Conservation (phyloP, 179 eudicot genomes). For the Silene noctiflora region DNA sequence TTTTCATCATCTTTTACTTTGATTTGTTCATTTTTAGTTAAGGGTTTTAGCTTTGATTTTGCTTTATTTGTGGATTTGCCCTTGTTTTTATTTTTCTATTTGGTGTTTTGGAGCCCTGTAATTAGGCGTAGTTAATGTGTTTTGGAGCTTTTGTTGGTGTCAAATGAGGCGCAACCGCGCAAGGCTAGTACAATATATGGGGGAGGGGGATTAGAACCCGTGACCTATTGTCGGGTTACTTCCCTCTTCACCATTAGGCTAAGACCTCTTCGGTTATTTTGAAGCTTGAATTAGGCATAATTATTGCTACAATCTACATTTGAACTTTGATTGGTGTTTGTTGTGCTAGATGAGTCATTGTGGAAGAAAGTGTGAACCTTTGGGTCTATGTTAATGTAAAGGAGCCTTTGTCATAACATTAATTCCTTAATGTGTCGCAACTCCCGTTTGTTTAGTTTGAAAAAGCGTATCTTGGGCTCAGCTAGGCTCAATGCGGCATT, state of each 20-base stretch:
- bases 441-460: background rate
- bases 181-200: too few species aligned
- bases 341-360: conserved; percentile 1
- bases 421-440: background rate
- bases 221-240: too few species aligned
- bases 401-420: background rate
- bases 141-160: background rate
- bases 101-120: background rate
- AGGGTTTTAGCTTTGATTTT: background rate
- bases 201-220: too few species aligned
- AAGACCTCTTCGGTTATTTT: background rate
- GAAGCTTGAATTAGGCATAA: background rate
- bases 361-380: background rate
- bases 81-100: background rate
- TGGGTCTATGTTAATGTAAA: background rate
- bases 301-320: background rate
- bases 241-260: too few species aligned
- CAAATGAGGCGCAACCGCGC: too few species aligned
- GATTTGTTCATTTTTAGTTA: background rate
- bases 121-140: background rate
- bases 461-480: background rate
- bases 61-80: background rate
- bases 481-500: background rate
- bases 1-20: background rate
- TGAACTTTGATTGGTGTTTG: background rate